Evolutionary conservation across 805 yeast genomes (phyloP), one percentile per base, ranked within the genome.

Genomic region (Zygosaccharomyces rouxii): DNA sequence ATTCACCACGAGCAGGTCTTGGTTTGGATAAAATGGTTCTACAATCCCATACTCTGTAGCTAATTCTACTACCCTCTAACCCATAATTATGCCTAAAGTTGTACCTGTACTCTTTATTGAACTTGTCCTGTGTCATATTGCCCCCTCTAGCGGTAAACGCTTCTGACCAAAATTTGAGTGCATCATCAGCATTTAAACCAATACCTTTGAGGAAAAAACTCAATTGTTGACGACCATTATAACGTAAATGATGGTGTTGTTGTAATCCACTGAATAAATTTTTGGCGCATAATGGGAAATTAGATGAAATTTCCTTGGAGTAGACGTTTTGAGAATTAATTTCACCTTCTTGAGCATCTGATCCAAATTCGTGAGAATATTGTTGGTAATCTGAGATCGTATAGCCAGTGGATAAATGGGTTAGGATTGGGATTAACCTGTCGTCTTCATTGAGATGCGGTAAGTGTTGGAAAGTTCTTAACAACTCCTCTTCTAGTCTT

Each of bases 391-490:
- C 82, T 28, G 75, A 68, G 5, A 83, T 70, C 1, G 84, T 78
- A 59, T 85, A 86, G 10, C 89, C 89, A 26, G 79, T 76, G 0
- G 95, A 80, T 41, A 94, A 68, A 59, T 90, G 89, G 59, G 81
- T 81, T 53, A 94, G 72, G 25, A 94, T 80, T 0, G 97, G 97
- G 44, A 89, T 70, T 39, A 94, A 69, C 49, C 99, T 74, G 63
- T 89, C 95, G 61, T 89, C 97, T 70, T 92, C 98, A 61, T 89
- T 96, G 48, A 92, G 71, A 9, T 90, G 75, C 5, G 96, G 95
- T 47, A 89, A 70, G 18, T 86, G 77, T 61, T 85, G 86, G 57
- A 89, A 82, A 0, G 97, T 87, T 41, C 74, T 69, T 19, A 81
- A 68, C 54, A 94, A 71, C 18, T 81, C 79, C 14, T 67, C 62